phyloP scores from a whole-genome alignment of 1,284 basidiomycete species.

The Heterobasidion parviporum region DNA sequence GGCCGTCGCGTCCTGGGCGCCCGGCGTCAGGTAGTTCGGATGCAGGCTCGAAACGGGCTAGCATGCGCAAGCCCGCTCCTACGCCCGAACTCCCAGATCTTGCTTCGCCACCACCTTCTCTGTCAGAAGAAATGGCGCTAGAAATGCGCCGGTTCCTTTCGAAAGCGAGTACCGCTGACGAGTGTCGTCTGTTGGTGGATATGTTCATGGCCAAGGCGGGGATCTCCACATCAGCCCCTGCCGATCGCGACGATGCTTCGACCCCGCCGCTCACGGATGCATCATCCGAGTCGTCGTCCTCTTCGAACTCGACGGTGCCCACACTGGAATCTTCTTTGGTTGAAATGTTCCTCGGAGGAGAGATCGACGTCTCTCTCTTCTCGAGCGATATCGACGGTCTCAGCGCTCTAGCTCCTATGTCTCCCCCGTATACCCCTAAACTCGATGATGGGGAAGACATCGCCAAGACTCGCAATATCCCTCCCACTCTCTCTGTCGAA shows the following conservation, averaged over 20 bases:
- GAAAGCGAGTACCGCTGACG: conserved; percentile 66
- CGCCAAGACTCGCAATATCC: neutral
- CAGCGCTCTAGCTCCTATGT: neutral
- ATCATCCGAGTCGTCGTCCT: neutral
- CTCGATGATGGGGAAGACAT: neutral
- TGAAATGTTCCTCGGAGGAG: conserved; percentile 11
- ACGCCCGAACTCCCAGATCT: conserved; percentile 4
- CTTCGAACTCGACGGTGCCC: neutral
- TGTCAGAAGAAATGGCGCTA: conserved; percentile 36
- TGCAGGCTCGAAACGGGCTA: neutral
- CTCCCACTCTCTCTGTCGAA: conserved; percentile 1
- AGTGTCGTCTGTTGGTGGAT: conserved; percentile 78
- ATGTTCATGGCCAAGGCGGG: conserved; percentile 70
- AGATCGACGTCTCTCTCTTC: neutral
- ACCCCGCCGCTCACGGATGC: neutral
- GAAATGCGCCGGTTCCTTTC: conserved; percentile 67
- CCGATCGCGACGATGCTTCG: conserved; percentile 1
- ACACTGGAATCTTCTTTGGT: conserved; percentile 10
- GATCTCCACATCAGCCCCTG: conserved; percentile 8
- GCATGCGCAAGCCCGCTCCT: neutral
- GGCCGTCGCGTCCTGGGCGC: neutral
- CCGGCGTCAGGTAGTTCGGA: neutral
- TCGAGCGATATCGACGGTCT: neutral
- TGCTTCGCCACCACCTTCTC: neutral
- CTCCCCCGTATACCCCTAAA: neutral